These are phyloP conservation scores for Paraconiothyrium brasiliense DNA, from an alignment of 2,329 filamentous ascomycete genomes.

Conservation along the genomic window DNA sequence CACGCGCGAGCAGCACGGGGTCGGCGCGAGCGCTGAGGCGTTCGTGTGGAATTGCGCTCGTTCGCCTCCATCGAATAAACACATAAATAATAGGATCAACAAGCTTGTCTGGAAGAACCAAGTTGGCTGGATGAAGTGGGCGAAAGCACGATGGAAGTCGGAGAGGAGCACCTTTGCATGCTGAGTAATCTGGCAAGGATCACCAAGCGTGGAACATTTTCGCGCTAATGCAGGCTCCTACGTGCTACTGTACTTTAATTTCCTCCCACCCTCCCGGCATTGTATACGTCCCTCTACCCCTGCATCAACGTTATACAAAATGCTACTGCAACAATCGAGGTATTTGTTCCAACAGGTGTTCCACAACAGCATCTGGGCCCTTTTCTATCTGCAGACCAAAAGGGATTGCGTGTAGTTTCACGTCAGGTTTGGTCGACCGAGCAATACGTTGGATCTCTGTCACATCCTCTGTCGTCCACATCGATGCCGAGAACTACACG, in stretches of 20 bases:
- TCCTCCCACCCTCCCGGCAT: too few species aligned
- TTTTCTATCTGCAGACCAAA: constrained; percentile 62
- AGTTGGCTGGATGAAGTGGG: too few species aligned
- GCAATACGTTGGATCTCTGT: constrained; percentile 54
- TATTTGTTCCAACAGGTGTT: constrained; percentile 56
- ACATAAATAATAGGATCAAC: too few species aligned
- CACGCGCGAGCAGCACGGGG: constrained; percentile 59
- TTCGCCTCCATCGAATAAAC: too few species aligned
- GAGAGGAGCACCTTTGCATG: too few species aligned
- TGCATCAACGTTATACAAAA: background rate
- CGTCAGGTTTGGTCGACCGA: constrained; percentile 52
- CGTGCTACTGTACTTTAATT: too few species aligned
- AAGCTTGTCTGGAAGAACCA: too few species aligned
- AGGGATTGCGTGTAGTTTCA: constrained; percentile 62
- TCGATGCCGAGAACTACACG: background rate
- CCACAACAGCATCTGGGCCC: constrained; percentile 63
- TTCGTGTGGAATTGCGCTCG: background rate
- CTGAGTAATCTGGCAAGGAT: too few species aligned
- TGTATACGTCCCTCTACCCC: too few species aligned
- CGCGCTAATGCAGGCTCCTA: too few species aligned
- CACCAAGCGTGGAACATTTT: too few species aligned
- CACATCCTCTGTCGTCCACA: background rate
- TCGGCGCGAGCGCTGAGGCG: constrained; percentile 20
- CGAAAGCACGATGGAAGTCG: too few species aligned
- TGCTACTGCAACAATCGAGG: constrained; percentile 33